Evolutionary conservation across 352 stramenopile genomes (phyloP).

Genomic region (Thraustotheca clavata): DNA sequence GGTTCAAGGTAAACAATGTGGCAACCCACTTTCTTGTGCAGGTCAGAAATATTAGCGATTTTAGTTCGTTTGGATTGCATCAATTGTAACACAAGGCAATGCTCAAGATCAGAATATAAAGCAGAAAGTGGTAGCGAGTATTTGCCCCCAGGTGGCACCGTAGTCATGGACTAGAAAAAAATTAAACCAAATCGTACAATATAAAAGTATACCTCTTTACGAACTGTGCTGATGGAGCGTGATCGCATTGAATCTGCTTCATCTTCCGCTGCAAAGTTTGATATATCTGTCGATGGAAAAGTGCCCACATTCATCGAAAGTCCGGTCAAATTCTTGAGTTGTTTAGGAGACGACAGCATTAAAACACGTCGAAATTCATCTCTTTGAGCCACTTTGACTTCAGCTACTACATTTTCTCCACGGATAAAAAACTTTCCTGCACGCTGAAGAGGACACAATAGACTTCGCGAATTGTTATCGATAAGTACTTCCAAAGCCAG

Average conservation of each 20-base stretch:
- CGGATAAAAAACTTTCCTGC: constrained; percentile 85
- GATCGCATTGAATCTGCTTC: constrained; percentile 22
- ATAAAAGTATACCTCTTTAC: neutral
- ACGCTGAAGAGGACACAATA: constrained; percentile 73
- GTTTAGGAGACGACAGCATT: constrained; percentile 76
- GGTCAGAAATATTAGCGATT: constrained; percentile 58
- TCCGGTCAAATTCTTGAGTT: constrained; percentile 80
- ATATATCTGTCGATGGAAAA: constrained; percentile 31
- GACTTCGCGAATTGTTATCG: constrained; percentile 48
- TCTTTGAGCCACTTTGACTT: constrained; percentile 83
- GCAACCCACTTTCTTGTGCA: constrained; percentile 50
- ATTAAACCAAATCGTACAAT: neutral
- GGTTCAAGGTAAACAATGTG: constrained; percentile 14
- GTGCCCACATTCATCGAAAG: constrained; percentile 82
- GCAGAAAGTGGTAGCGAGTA: constrained; percentile 74
- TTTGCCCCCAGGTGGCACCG: constrained; percentile 31
- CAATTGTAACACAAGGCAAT: constrained; percentile 80
- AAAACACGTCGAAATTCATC: constrained; percentile 79
- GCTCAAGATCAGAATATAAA: constrained; percentile 66
- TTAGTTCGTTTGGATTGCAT: constrained; percentile 76
- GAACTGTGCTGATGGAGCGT: neutral
- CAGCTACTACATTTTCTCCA: constrained; percentile 70
- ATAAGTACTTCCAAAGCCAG: constrained; percentile 80
- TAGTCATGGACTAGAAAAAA: constrained; percentile 13
- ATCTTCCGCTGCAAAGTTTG: constrained; percentile 34